phyloP scores from a whole-genome alignment of 495 filamentous ascomycete species.

The Alectoria sarmentosa region DNA sequence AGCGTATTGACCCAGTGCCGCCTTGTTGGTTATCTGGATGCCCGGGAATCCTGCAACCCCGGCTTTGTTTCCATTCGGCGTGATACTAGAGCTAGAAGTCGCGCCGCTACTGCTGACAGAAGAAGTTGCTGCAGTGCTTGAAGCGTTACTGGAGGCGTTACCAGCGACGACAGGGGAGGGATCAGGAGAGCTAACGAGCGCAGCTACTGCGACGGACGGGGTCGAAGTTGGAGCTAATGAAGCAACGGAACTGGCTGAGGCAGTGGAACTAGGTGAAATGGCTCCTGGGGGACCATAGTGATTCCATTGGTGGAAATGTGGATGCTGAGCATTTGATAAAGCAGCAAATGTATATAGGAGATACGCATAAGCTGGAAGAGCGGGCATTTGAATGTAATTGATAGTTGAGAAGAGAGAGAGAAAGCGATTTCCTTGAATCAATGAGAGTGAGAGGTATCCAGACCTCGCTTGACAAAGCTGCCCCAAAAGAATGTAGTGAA shows the following conservation, averaged over 20 bases:
- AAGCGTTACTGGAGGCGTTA: background rate
- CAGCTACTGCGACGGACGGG: background rate
- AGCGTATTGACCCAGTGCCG: background rate
- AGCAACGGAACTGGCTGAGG: background rate
- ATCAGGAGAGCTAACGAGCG: background rate
- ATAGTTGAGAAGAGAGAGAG: background rate
- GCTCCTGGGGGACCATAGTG: background rate
- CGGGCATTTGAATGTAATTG: background rate
- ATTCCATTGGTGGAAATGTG: background rate
- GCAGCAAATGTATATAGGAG: background rate
- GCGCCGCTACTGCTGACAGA: background rate
- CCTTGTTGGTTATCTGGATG: background rate
- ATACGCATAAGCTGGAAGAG: background rate
- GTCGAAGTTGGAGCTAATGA: background rate
- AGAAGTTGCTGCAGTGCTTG: background rate
- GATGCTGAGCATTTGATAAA: background rate
- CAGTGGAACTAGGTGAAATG: no score
- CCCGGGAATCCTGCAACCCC: background rate
- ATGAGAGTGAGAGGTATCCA: background rate
- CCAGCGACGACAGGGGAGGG: background rate
- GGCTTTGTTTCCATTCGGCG: slow-evolving; percentile 2
- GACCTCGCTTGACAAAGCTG: background rate
- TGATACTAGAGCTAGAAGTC: background rate
- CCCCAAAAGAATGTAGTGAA: background rate
- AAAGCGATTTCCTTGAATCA: background rate